These are phyloP conservation scores for Lolium multiflorum DNA, from an alignment of 176 grass and related monocot genomes.

Conservation along the genomic window DNA sequence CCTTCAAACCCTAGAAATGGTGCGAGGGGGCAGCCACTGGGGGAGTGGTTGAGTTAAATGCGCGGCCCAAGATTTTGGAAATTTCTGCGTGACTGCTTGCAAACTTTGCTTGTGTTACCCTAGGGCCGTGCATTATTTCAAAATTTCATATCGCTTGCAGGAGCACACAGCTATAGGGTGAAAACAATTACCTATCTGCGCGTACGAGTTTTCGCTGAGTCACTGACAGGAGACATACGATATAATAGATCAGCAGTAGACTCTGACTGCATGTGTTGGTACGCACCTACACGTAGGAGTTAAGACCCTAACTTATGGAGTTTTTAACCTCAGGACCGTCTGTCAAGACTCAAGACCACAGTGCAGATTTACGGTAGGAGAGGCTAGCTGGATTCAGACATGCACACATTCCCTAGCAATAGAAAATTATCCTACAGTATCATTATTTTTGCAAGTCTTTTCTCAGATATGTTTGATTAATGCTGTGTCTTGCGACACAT, in stretches of 20 bases:
- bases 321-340: conserved; percentile 7
- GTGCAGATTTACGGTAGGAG: neutral
- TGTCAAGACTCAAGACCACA: conserved; percentile 8
- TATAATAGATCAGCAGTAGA: conserved; percentile 36
- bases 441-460: conserved; percentile 13
- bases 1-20: conserved; percentile 53
- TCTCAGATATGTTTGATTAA: conserved; percentile 47
- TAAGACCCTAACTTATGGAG: neutral
- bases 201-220: conserved; percentile 1
- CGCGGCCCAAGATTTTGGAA: conserved; percentile 64
- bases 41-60: conserved; percentile 66
- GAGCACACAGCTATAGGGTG: conserved; percentile 10
- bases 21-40: conserved; percentile 35
- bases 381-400: conserved; percentile 20
- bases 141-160: conserved; percentile 32
- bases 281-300: conserved; percentile 30
- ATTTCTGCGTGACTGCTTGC: conserved; percentile 39
- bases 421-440: conserved; percentile 33
- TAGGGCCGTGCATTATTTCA: conserved; percentile 38
- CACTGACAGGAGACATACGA: conserved; percentile 37
- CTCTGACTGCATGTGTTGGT: conserved; percentile 33
- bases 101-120: conserved; percentile 31
- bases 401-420: conserved; percentile 31
- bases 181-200: neutral
- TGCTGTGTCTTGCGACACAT: conserved; percentile 36